These are phyloP conservation scores for Castanopsis chinensis DNA, from an alignment of 306 rosid species.

Conservation along the genomic window DNA sequence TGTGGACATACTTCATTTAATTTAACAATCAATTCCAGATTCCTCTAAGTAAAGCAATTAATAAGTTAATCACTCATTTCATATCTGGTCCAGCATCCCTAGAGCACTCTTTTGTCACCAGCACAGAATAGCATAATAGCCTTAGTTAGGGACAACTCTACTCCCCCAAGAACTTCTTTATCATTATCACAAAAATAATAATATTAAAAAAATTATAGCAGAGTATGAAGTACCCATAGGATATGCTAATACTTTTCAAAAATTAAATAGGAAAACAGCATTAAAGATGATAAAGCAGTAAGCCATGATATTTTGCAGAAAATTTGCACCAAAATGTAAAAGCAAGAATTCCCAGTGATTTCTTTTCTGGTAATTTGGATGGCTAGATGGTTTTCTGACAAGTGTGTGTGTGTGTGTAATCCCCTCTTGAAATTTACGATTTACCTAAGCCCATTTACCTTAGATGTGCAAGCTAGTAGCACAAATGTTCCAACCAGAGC, in stretches of 20 bases:
- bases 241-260: neutral
- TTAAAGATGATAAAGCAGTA: neutral
- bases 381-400: neutral
- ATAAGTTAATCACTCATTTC: neutral
- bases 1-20: too few species aligned
- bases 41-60: neutral
- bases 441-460: conserved; percentile 17
- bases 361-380: neutral
- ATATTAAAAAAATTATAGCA: neutral
- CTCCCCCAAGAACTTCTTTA: too few species aligned
- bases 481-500: conserved; percentile 8
- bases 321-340: neutral
- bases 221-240: neutral
- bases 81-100: neutral
- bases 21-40: too few species aligned
- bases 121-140: neutral
- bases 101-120: neutral
- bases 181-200: too few species aligned
- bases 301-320: neutral
- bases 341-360: neutral
- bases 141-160: neutral
- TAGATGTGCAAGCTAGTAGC: conserved; percentile 21
- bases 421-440: neutral
- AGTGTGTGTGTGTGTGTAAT: too few species aligned
- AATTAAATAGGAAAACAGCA: neutral